These are phyloP conservation scores for Boehmeria nivea DNA, from an alignment of 306 rosid species.

Conservation along the genomic window DNA sequence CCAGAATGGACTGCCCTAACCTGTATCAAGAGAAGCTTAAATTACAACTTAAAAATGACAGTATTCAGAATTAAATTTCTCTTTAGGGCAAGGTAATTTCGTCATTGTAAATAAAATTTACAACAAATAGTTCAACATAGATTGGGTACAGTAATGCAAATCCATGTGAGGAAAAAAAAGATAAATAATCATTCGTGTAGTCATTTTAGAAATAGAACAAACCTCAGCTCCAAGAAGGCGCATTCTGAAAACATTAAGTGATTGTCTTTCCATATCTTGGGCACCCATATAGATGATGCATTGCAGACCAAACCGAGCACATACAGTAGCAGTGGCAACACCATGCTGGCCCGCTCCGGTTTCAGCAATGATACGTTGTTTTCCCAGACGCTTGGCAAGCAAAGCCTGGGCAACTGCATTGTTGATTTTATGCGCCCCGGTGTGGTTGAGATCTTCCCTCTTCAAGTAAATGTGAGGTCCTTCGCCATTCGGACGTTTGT, in stretches of 20 bases:
- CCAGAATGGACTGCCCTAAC: slow-evolving; percentile 90
- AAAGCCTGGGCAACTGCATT: slow-evolving; percentile 94
- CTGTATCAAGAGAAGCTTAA: too few species aligned
- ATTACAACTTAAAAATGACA: too few species aligned
- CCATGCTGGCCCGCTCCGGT: slow-evolving; percentile 99
- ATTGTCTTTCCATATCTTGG: slow-evolving; percentile 93
- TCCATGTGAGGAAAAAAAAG: neutral
- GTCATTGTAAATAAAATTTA: too few species aligned
- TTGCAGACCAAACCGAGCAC: slow-evolving; percentile 86
- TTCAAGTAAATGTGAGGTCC: slow-evolving; percentile 82
- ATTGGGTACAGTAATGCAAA: too few species aligned
- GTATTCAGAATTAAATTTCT: too few species aligned
- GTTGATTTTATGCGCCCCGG: slow-evolving; percentile 96
- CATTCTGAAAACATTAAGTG: slow-evolving; percentile 97
- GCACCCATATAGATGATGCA: slow-evolving; percentile 97
- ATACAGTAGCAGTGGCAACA: slow-evolving; percentile 94
- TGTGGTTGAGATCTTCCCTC: slow-evolving; percentile 99
- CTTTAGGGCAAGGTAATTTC: too few species aligned
- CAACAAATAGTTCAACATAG: too few species aligned
- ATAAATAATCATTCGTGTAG: too few species aligned
- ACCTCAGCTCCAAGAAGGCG: slow-evolving; percentile 99
- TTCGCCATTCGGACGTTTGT: slow-evolving; percentile 71
- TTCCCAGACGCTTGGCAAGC: slow-evolving; percentile 83
- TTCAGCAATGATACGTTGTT: slow-evolving; percentile 86
- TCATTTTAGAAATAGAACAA: too few species aligned